Evolutionary conservation across 1,284 basidiomycete species (phyloP).

Genomic region (Irpex rosettiformis): DNA sequence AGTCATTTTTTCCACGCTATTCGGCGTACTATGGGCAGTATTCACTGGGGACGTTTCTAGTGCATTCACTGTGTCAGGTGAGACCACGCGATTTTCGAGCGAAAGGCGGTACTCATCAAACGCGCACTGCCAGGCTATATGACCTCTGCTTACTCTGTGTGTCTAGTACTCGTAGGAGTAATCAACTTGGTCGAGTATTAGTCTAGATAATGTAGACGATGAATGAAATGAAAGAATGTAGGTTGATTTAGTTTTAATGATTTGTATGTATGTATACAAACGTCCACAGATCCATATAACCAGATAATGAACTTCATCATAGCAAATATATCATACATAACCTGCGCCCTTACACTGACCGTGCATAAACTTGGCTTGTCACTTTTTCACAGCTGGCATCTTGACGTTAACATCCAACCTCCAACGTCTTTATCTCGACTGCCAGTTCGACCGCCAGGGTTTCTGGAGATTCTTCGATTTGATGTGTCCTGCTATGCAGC

Average conservation of each 20-base stretch:
- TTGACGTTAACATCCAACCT: constrained; percentile 1
- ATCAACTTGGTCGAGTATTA: constrained; percentile 16
- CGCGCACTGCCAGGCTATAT: constrained; percentile 11
- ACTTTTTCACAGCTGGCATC: neutral
- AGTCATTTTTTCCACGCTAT: constrained; percentile 11
- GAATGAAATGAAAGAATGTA: neutral
- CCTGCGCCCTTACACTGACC: no score
- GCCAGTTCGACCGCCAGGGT: constrained; percentile 8
- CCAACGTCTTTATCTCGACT: constrained; percentile 7
- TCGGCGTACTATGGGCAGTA: constrained; percentile 15
- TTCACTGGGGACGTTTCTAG: constrained; percentile 14
- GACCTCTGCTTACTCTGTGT: constrained; percentile 18
- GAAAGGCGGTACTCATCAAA: neutral
- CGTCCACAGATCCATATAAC: no score
- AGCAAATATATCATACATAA: no score
- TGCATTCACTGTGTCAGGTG: constrained; percentile 20
- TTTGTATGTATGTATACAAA: no score
- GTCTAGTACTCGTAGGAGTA: constrained; percentile 15
- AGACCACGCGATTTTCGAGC: neutral
- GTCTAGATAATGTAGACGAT: neutral
- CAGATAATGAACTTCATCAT: no score
- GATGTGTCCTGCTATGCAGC: constrained; percentile 26
- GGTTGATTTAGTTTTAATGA: no score
- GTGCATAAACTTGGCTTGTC: no score
- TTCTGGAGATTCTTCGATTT: constrained; percentile 7